Evolutionary conservation across 139 green algal genomes (phyloP).

Genomic region (Closterium sp.): DNA sequence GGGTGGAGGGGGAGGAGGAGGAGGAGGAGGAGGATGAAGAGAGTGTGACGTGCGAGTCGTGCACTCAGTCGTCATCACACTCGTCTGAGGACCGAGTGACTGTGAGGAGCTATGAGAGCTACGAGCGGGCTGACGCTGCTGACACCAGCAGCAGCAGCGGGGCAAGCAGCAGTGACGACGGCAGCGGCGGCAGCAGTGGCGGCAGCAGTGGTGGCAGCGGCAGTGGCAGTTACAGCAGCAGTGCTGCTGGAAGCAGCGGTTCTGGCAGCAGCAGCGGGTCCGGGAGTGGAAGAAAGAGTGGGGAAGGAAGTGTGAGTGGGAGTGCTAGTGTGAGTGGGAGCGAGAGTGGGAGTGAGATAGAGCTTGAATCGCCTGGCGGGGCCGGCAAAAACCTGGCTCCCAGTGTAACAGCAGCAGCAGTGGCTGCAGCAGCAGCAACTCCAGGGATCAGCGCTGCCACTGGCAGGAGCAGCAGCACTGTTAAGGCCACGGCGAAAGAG

Average conservation of each 20-base stretch:
- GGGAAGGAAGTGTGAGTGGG: not conserved
- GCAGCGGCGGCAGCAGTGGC: not conserved
- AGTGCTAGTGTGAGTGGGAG: not conserved
- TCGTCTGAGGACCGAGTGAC: not conserved
- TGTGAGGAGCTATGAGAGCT: not conserved
- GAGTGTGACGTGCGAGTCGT: not conserved
- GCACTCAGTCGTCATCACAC: not conserved
- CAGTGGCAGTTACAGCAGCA: not conserved
- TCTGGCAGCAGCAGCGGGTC: not conserved
- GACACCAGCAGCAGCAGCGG: not conserved
- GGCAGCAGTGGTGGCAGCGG: no score
- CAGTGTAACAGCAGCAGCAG: not conserved
- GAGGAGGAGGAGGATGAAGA: not conserved
- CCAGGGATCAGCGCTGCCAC: not conserved
- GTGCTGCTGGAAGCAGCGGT: no score
- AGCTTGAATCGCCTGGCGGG: not conserved
- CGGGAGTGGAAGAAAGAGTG: not conserved
- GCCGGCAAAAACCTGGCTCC: not conserved
- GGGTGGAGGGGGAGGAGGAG: no score
- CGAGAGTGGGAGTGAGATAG: not conserved
- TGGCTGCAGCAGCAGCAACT: no score
- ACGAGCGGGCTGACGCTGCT: not conserved
- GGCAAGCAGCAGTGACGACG: not conserved
- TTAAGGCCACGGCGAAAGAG: not conserved
- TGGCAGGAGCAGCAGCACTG: not conserved